phyloP scores from a whole-genome alignment of 768 basidiomycete genomes.

The Sporobolomyces pararoseus region DNA sequence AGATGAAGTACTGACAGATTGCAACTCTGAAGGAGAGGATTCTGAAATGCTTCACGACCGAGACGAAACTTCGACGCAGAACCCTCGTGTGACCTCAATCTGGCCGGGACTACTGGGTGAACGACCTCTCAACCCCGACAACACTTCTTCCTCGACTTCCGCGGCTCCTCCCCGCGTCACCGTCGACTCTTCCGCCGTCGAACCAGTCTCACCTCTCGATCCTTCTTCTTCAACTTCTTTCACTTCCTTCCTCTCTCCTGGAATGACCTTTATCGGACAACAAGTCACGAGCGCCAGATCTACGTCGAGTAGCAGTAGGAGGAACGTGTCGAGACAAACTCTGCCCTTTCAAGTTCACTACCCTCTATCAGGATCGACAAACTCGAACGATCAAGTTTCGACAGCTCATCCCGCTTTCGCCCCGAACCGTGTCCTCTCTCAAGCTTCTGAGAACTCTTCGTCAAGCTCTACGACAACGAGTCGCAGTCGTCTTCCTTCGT shows the following conservation, averaged over 20 bases:
- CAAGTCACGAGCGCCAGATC: not conserved
- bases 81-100: not conserved
- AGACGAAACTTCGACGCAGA: not conserved
- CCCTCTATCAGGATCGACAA: not conserved
- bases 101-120: constrained; percentile 21
- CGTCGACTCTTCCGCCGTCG: not conserved
- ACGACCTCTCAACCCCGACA: constrained; percentile 23
- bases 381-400: not conserved
- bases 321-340: too few species aligned
- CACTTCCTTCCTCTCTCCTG: constrained; percentile 37
- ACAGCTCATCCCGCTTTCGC: constrained; percentile 18
- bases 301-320: too few species aligned
- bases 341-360: too few species aligned
- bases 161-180: not conserved
- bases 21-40: not conserved
- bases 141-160: not conserved
- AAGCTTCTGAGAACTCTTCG: not conserved
- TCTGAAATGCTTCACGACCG: not conserved
- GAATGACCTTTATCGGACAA: constrained; percentile 32
- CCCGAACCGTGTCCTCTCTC: not conserved
- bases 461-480: not conserved
- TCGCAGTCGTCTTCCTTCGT: not conserved
- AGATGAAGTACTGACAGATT: not conserved
- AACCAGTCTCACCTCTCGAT: not conserved
- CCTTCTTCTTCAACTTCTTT: constrained; percentile 27